Conservation (phyloP, 208 protist genomes). For the Acanthamoeba sp. region DNA sequence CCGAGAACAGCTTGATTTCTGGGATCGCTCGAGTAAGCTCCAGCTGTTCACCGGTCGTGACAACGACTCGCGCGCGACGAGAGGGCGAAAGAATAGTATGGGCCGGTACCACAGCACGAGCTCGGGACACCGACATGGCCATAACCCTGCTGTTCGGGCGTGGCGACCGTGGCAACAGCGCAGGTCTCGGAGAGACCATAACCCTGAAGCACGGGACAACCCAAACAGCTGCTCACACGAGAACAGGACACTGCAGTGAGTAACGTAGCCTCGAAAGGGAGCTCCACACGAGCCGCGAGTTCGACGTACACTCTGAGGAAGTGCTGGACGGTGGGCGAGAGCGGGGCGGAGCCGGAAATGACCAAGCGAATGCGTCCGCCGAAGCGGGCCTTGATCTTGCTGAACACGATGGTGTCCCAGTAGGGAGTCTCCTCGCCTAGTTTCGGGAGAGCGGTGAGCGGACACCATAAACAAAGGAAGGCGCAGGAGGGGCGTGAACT, state of each 20-base stretch:
- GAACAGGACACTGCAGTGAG: not conserved
- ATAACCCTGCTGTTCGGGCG: conserved; percentile 89
- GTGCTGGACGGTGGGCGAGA: conserved; percentile 86
- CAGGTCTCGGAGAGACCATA: conserved; percentile 59
- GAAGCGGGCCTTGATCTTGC: conserved; percentile 84
- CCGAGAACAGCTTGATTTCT: conserved; percentile 94
- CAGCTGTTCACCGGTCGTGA: too few relatives aligned
- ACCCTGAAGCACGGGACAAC: conserved; percentile 79
- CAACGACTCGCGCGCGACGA: too few relatives aligned
- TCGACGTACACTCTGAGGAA: conserved; percentile 85
- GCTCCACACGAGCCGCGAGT: not conserved
- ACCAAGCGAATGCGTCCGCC: conserved; percentile 90
- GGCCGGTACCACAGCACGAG: not conserved
- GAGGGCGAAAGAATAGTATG: not conserved
- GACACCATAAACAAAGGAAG: not conserved
- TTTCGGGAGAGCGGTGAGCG: too few relatives aligned
- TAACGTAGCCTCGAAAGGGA: too few relatives aligned
- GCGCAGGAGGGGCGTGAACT: not conserved
- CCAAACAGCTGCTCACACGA: conserved; percentile 53
- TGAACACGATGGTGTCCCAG: conserved; percentile 68
- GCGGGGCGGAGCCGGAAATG: conserved; percentile 89
- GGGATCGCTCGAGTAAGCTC: too few relatives aligned
- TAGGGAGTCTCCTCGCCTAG: conserved; percentile 46
- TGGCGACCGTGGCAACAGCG: conserved; percentile 8
- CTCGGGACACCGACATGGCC: conserved; percentile 91